Evolutionary conservation across 2,329 filamentous ascomycete species (phyloP).

Genomic region (Diaporthe capsici): DNA sequence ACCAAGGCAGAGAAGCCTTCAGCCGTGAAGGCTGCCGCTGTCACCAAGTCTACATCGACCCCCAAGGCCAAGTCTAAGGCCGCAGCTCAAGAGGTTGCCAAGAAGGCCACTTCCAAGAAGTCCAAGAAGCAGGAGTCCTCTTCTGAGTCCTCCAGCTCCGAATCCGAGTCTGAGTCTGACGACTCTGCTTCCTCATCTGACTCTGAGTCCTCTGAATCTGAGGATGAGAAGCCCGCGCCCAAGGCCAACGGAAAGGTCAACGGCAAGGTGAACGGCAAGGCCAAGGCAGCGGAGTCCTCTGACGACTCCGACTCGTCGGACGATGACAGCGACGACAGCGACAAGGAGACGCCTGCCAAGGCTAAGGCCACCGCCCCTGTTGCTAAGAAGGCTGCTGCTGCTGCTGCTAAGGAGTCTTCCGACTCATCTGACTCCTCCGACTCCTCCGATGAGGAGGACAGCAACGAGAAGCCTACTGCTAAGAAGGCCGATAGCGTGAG

Average conservation of each 20-base stretch:
- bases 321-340: constrained; percentile 49
- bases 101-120: constrained; percentile 65
- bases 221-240: constrained; percentile 53
- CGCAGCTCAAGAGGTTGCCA: constrained; percentile 70
- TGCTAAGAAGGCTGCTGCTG: constrained; percentile 47
- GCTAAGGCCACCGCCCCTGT: constrained; percentile 45
- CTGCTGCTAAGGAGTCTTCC: constrained; percentile 50
- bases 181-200: constrained; percentile 54
- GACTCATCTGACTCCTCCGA: constrained; percentile 48
- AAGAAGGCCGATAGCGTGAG: constrained; percentile 44
- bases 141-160: constrained; percentile 51
- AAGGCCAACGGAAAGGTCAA: constrained; percentile 48
- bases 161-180: constrained; percentile 51
- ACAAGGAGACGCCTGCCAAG: constrained; percentile 48
- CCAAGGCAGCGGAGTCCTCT: constrained; percentile 52
- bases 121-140: constrained; percentile 59
- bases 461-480: constrained; percentile 43
- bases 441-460: constrained; percentile 48
- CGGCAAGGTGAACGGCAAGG: constrained; percentile 50
- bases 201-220: constrained; percentile 53
- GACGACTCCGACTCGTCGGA: constrained; percentile 54
- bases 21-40: constrained; percentile 74
- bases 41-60: constrained; percentile 77
- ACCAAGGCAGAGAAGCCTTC: constrained; percentile 64
- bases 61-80: constrained; percentile 78